Base-by-base conservation (phyloP, 2,329 filamentous ascomycete species). In the Chaetomium globosum region DNA sequence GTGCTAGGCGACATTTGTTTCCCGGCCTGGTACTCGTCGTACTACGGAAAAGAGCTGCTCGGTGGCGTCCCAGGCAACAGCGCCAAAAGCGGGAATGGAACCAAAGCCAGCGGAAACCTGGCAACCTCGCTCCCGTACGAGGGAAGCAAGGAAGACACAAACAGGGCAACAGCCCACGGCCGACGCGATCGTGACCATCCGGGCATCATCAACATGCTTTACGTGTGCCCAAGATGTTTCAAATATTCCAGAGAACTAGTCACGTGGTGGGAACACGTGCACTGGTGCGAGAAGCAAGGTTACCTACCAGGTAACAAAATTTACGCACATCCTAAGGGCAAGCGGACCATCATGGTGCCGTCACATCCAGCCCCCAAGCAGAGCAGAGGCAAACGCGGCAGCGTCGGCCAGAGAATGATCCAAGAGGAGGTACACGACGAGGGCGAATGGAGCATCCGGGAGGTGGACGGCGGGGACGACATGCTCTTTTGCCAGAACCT, bases 401-500 rank as follows among this genome's bases (percentile, higher is more conserved):
- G 53, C 66, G 58, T 30, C 33, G 61, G 51, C 74, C 71, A 74
- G 33, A 76, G 76, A 26, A 77, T 78, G 49, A 73, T 78, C 2
- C 80, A 83, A 65, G 78, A 81, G 63, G 72, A 79, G n/a, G 76
- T 82, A 4, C 75, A 78, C 39, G 80, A 89, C 58, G 84, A 90
- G 69, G 90, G 88, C 57, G 88, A 90, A 71, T 96, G 93, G 83
- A 89, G 90, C 67, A 88, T 99, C 9, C 95, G 93, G 85, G 92
- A 97, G 77, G 88, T 98, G 8, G 95, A 99, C 74, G 95, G 95
- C 23, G 93, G 93, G 74, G 86, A 89, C 70, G 85, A 97, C 69
- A 90, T 89, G 64, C 85, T 97, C 33, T 98, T 96, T 76, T 93
- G 92, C 71, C 95, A 98, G 78, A 97, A 97, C 73, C 85, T 99